A percentile compares a stretch with the other conserved stretches of the same genome.
Conservation (phyloP, 371 early-diverging fungal genomes). For the Mortierella sp. region DNA sequence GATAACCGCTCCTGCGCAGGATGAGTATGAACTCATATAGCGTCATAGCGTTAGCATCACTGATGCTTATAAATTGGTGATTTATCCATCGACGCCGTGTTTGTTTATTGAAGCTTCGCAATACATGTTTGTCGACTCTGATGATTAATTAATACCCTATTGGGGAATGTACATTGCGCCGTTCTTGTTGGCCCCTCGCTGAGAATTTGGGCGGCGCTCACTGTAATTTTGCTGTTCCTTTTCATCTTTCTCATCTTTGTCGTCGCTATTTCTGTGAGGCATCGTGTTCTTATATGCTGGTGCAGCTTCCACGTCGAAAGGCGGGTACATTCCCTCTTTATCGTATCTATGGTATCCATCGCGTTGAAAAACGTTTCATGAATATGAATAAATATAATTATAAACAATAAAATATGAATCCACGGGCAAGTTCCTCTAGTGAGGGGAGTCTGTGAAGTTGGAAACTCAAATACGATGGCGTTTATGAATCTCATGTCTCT, state of each 20-base stretch:
- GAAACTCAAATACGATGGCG: no score
- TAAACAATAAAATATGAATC: no score
- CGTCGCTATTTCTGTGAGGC: not conserved
- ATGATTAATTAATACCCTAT: not conserved
- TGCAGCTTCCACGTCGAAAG: slow-evolving; percentile 10
- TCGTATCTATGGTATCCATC: slow-evolving; percentile 2
- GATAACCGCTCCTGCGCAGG: not conserved
- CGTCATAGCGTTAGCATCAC: not conserved
- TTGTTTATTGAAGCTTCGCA: not conserved
- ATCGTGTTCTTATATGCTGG: not conserved
- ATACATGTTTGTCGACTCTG: not conserved
- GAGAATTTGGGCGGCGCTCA: not conserved
- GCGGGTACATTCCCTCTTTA: slow-evolving; percentile 7
- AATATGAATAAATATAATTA: no score
- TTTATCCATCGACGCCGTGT: not conserved
- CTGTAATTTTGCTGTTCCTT: not conserved
- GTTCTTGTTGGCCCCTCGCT: not conserved
- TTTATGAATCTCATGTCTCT: no score
- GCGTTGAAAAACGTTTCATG: not conserved
- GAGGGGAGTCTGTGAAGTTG: no score
- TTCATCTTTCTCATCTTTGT: not conserved
- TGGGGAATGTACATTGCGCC: not conserved
- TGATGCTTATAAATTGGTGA: not conserved
- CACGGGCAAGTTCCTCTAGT: no score
- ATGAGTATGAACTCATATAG: not conserved